phyloP scores from a whole-genome alignment of 2,329 filamentous ascomycete species.

The Penicillium brevicompactum region DNA sequence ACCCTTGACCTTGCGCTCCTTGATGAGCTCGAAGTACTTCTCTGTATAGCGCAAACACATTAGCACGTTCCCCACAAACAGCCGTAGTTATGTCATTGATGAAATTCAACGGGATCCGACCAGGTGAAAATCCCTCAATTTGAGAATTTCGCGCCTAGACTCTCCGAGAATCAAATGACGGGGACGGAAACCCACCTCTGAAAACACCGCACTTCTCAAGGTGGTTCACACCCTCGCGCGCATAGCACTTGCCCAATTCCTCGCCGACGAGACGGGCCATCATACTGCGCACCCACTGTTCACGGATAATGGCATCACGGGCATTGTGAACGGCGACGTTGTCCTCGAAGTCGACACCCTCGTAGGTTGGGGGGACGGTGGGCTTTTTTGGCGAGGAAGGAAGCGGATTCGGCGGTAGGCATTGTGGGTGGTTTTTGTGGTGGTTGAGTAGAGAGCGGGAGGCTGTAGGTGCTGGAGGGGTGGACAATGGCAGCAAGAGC shows the following conservation, averaged over 20 bases:
- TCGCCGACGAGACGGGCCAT: slow-evolving; percentile 67
- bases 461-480: neutral
- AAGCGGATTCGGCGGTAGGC: slow-evolving; percentile 66
- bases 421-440: slow-evolving; percentile 43
- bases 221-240: slow-evolving; percentile 66
- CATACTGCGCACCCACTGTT: slow-evolving; percentile 71
- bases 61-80: neutral
- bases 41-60: slow-evolving; percentile 46
- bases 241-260: slow-evolving; percentile 69
- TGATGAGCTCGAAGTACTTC: slow-evolving; percentile 65
- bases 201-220: slow-evolving; percentile 68
- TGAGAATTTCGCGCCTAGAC: neutral
- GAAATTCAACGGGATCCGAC: neutral
- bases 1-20: slow-evolving; percentile 64
- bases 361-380: slow-evolving; percentile 65
- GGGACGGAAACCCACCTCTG: slow-evolving; percentile 55
- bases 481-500: slow-evolving; percentile 6
- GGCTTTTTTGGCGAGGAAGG: slow-evolving; percentile 69
- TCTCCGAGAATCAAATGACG: neutral
- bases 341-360: slow-evolving; percentile 68
- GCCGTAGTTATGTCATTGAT: neutral
- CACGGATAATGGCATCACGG: slow-evolving; percentile 65
- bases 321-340: slow-evolving; percentile 64
- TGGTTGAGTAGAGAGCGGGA: neutral
- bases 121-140: neutral